A percentile compares a stretch with the other conserved stretches of the same genome.
These are phyloP conservation scores for Xylaria venustula DNA, from an alignment of 495 filamentous ascomycete genomes.

Conservation along the genomic window DNA sequence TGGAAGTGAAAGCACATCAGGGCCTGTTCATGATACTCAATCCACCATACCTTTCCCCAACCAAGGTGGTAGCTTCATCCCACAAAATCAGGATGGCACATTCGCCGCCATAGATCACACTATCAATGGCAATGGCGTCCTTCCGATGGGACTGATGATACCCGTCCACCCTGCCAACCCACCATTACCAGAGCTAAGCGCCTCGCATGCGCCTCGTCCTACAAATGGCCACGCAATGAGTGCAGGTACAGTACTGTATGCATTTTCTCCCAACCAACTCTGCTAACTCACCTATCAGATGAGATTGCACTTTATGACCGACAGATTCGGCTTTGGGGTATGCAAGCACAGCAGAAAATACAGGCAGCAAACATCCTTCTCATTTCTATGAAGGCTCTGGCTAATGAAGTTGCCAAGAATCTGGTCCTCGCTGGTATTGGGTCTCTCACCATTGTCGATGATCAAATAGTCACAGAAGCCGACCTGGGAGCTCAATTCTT, in stretches of 20 bases:
- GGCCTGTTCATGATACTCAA: not conserved
- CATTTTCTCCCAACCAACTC: not conserved
- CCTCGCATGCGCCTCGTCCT: not conserved
- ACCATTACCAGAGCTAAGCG: not conserved
- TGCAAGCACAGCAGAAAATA: conserved; percentile 86
- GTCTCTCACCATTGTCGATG: conserved; percentile 85
- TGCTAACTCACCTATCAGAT: conserved; percentile 49
- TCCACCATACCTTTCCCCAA: not conserved
- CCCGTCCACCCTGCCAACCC: not conserved
- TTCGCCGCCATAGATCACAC: not conserved
- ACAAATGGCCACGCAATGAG: conserved; percentile 15
- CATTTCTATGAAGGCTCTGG: conserved; percentile 83
- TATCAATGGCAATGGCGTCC: conserved; percentile 7
- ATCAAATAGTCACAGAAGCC: conserved; percentile 69
- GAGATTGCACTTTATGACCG: conserved; percentile 98
- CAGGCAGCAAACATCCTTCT: conserved; percentile 89
- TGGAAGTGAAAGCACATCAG: not conserved
- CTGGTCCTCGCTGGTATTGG: conserved; percentile 94
- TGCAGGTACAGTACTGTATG: conserved; percentile 5
- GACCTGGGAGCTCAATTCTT: conserved; percentile 92
- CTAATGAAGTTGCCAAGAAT: conserved; percentile 95
- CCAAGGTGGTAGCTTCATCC: not conserved
- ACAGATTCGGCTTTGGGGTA: conserved; percentile 97
- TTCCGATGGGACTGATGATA: conserved; percentile 1
- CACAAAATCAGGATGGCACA: not conserved